Conservation (phyloP, 352 stramenopile species). For the Globisporangium paddicum region DNA sequence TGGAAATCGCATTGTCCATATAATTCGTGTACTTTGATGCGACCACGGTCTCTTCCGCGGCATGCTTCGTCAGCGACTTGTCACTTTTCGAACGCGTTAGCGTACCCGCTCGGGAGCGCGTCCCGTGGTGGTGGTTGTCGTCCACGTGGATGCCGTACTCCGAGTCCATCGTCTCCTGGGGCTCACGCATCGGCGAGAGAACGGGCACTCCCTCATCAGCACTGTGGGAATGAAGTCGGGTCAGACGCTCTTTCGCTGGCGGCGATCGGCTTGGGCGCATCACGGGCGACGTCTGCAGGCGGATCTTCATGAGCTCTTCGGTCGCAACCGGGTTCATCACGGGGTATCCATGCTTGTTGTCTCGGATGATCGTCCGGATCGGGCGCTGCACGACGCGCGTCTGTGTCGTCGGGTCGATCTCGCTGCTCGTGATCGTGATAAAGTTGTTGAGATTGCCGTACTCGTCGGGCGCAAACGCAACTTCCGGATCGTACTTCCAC, state of each 20-base stretch:
- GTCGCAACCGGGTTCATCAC: slow-evolving; percentile 70
- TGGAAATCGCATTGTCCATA: slow-evolving; percentile 58
- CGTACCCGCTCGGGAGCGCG: slow-evolving; percentile 41
- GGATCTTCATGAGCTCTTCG: slow-evolving; percentile 60
- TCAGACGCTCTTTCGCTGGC: slow-evolving; percentile 8
- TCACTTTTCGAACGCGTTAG: slow-evolving; percentile 73
- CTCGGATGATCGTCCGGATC: slow-evolving; percentile 68
- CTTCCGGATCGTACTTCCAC: slow-evolving; percentile 84
- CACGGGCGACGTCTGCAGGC: slow-evolving; percentile 42
- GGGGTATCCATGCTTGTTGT: slow-evolving; percentile 38
- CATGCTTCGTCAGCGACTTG: slow-evolving; percentile 36
- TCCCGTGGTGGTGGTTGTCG: slow-evolving; percentile 14
- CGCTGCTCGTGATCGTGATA: slow-evolving; percentile 46
- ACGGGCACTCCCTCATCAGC: slow-evolving; percentile 13
- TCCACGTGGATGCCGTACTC: slow-evolving; percentile 68
- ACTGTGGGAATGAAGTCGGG: slow-evolving; percentile 8
- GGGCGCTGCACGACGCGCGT: slow-evolving; percentile 48
- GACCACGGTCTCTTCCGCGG: slow-evolving; percentile 4
- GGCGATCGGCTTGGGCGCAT: slow-evolving; percentile 26
- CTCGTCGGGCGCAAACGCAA: slow-evolving; percentile 73
- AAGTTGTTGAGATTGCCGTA: slow-evolving; percentile 90
- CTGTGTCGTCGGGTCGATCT: slow-evolving; percentile 28
- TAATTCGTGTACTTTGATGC: slow-evolving; percentile 73
- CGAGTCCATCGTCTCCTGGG: slow-evolving; percentile 54
- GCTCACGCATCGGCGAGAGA: slow-evolving; percentile 30